Evolutionary conservation across 176 grass and related monocot genomes (phyloP).

Genomic region (Pontederia crassipes): DNA sequence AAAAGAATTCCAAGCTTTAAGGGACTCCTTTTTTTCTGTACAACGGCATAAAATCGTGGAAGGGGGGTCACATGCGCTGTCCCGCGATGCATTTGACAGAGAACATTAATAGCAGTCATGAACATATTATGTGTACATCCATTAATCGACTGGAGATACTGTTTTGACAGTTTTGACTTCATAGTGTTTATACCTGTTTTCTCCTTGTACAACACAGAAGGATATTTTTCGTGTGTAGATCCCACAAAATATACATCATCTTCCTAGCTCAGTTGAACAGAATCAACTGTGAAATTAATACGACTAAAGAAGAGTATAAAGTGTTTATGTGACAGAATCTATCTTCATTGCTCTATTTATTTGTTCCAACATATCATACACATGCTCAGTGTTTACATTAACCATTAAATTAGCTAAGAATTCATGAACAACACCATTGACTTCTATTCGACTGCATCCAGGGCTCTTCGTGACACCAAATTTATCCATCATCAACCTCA

Average conservation of each 20-base stretch:
- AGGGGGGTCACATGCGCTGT: no score
- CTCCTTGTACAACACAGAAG: no score
- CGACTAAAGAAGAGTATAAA: background rate
- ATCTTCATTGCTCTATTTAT: conserved; percentile 8
- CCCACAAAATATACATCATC: background rate
- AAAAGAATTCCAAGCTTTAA: no score
- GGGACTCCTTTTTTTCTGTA: no score
- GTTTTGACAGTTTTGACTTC: no score
- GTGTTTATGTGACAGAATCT: background rate
- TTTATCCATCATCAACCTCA: conserved; percentile 16
- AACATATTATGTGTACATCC: no score
- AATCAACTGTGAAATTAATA: background rate
- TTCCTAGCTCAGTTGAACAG: background rate
- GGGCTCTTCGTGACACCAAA: conserved; percentile 12
- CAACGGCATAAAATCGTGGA: no score
- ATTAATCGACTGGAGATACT: no score
- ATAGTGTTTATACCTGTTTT: no score
- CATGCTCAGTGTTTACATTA: background rate
- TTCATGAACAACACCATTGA: conserved; percentile 8
- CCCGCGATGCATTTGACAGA: no score
- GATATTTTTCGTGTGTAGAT: no score
- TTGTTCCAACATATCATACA: conserved; percentile 8
- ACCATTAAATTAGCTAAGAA: conserved; percentile 8
- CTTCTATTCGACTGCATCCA: conserved; percentile 17
- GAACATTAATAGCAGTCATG: no score